Evolutionary conservation across 192 early-diverging fungal species (phyloP).

Genomic region (Coemansia sp.): DNA sequence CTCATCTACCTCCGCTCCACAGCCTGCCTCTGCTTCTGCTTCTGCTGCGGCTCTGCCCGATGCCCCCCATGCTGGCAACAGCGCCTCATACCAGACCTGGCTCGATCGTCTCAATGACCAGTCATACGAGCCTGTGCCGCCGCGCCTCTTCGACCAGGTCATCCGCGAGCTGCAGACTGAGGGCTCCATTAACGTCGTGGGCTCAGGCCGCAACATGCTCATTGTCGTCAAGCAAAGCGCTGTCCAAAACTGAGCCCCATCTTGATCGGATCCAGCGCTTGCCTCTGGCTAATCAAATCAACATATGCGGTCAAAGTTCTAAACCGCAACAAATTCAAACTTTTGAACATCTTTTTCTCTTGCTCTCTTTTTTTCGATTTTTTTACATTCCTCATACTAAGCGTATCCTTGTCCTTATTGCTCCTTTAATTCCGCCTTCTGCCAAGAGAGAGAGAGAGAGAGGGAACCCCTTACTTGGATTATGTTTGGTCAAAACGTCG

Average conservation of each 20-base stretch:
- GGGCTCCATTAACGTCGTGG: slow-evolving; percentile 47
- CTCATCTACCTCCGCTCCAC: slow-evolving; percentile 10
- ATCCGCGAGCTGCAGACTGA: slow-evolving; percentile 58
- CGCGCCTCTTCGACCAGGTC: slow-evolving; percentile 59
- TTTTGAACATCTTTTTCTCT: no score
- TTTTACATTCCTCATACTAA: neutral
- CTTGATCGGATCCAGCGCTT: neutral
- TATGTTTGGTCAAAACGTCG: slow-evolving; percentile 23
- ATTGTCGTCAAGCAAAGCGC: slow-evolving; percentile 51
- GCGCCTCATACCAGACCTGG: slow-evolving; percentile 35
- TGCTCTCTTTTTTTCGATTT: neutral
- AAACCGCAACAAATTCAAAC: no score
- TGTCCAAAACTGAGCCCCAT: slow-evolving; percentile 8
- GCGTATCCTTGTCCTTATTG: neutral
- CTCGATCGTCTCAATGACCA: slow-evolving; percentile 51
- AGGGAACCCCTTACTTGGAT: no score
- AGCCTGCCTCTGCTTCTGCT: neutral
- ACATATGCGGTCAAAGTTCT: no score
- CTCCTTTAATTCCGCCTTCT: no score
- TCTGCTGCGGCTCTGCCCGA: slow-evolving; percentile 5
- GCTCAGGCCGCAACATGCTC: slow-evolving; percentile 41
- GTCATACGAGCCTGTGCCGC: slow-evolving; percentile 52
- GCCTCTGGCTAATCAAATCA: no score
- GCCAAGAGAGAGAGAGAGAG: no score
- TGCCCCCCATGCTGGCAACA: slow-evolving; percentile 22